Base-by-base conservation (phyloP, 1,284 basidiomycete species). In the Ganoderma sinense region DNA sequence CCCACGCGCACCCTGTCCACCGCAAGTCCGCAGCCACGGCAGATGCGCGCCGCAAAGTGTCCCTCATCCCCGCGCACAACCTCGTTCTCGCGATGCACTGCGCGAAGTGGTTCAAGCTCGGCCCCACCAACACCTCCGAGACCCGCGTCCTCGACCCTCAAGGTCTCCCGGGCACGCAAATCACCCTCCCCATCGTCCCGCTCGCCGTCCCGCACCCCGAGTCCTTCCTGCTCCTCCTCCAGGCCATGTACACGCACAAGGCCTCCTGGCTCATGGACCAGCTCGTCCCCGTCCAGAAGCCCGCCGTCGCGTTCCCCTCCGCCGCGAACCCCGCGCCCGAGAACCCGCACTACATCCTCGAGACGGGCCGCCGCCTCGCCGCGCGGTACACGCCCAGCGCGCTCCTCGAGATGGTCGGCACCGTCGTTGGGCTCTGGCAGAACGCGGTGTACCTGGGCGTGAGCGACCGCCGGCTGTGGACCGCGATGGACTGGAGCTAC, bases 221-320 rank as follows among this genome's bases (percentile, higher is more conserved):
- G 0, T 87, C 90, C 0, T 93, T 92, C 80, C 78, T 85, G 33
- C 80, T 88, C 62, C 81, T 94, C 59, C 86, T 88, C 76, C 74
- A 82, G 11, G 92, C 86, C 81, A 82, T 94, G 75, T 92, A 94
- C 79, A 84, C 84, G 18, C 88, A 91, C 78, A 84, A 86, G 66
- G 79, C 86, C 20, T 83, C 83, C 39, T 69, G 76, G 29, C 82
- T 91, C 26, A 78, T 87, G 48, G 74, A 78, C 0, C 81, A 86
- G 0, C 86, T 93, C 53, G 82, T 92, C 73, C 91, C 84, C 20
- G 78, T 73, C 77, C 1, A 80, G 85, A 65, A 75, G 83, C 41
- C 84, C 78, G 14, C 72, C 69, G 71, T 75, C 51, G 61, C 39
- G 11, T 41, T 73, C 36, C 69, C 70, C 29, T 64, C 69, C 6